Evolutionary conservation across 257 asterid species (phyloP), one percentile per base, ranked within the genome.

Genomic region (Jacaranda mimosifolia): DNA sequence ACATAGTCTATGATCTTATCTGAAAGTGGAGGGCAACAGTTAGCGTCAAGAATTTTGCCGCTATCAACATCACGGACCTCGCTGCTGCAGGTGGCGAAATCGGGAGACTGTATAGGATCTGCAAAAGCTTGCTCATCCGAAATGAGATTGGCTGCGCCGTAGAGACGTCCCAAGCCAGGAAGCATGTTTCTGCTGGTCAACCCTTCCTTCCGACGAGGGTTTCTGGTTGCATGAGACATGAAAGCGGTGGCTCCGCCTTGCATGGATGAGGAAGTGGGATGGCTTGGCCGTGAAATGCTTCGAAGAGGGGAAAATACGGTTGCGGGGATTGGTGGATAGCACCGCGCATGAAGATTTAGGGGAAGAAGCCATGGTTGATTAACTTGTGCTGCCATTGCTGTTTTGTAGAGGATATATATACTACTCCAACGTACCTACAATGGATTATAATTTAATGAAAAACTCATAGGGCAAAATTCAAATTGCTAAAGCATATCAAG

Each of bases 21-120:
- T 0, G 85, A 15, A 2, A 18, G 7, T 0, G 90, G 90, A 0
- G 90, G 92, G 84, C 94, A 89, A 55, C 90, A 89, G 48, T 82
- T 68, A 18, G 79, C 72, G 35, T 83, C 77, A 0, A 83, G 83
- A 5, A 46, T 51, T n/a, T 68, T 73, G 0, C 64, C 56, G 5
- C 73, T 7, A 13, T 7, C 5, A 2, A 76, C 75, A 19, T 81
- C 83, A 6, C 4, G 7, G 43, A 80, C 82, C 6, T 3, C 4
- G 7, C 85, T 4, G 7, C 85, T 80, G 68, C 91, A 87, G 32
- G 68, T 9, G 15, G 11, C 49, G 76, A 87, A 57, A 49, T 79
- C 85, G 0, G 91, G 91, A 6, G 86, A 32, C 8, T 9, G 18
- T 40, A 87, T 72, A 0, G 89, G 89, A 1, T 2, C 32, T 0